Evolutionary conservation across 345 rosid species (phyloP), one percentile per base, ranked within the genome.

Genomic region (Turnera subulata): DNA sequence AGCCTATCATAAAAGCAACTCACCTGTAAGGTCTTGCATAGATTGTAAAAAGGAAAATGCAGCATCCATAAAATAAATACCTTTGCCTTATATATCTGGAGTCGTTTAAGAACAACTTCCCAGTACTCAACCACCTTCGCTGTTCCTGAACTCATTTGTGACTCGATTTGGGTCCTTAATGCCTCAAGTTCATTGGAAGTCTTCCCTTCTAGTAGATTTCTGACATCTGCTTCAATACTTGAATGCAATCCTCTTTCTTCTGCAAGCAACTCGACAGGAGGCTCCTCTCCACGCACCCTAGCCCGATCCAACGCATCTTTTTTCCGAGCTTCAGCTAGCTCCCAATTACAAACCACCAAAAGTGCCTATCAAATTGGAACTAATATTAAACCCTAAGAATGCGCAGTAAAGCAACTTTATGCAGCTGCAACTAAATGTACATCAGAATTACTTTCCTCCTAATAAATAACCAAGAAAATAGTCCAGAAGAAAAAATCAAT

Each of bases 101-200:
- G 89, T 48, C 99, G 86, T 68, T 83, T 89, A 44, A 93, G 81
- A 69, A 92, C 81, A 47, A 88, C 98, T 72, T 92, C 96, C 98
- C 98, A 92, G 65, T 89, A 93, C 76, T 89, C 97, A 13, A 93
- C 99, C 9, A 93, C 97, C 77, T 87, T 93, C 0, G 96, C 99
- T 5, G 91, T 78, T 45, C 99, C 97, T 62, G 89, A 82, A 61
- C 77, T 89, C 83, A 93, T 80, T 72, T 85, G 89, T 43, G 73
- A 69, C 74, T 89, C 97, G 12, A 93, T 88, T 53, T 86, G 77
- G 18, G 76, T 75, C 63, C 76, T 83, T 55, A 89, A 58, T 24
- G 76, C 83, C 61, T 84, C 85, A 58, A 93, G 81, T 71, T 89
- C 96, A 50, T 59, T 46, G 48, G 85, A 84, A 20, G 78, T 85